A percentile compares a stretch with the other conserved stretches of the same genome.
Conservation (phyloP, 2,329 filamentous ascomycete genomes). For the Macrophomina tecta region DNA sequence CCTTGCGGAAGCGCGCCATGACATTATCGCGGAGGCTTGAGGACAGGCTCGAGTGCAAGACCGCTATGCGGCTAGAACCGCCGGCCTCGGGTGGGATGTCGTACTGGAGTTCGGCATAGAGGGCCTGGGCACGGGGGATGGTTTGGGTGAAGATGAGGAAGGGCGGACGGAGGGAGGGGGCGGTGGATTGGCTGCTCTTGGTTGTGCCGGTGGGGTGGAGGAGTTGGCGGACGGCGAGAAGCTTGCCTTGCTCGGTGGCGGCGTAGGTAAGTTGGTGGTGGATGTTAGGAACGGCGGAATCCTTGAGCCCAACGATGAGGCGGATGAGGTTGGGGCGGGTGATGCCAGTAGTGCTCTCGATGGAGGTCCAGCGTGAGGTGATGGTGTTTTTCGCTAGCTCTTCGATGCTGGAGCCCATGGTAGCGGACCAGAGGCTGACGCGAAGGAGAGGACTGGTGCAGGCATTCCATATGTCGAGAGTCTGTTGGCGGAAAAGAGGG, state of each 20-base stretch:
- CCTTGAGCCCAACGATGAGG: conserved; percentile 93
- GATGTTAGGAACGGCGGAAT: conserved; percentile 92
- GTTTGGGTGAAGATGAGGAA: conserved; percentile 97
- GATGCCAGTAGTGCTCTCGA: conserved; percentile 42
- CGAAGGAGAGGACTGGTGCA: conserved; percentile 74
- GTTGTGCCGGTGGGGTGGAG: conserved; percentile 74
- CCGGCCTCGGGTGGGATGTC: conserved; percentile 91
- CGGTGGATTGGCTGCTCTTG: conserved; percentile 49
- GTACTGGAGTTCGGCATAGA: conserved; percentile 89
- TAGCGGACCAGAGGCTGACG: conserved; percentile 91
- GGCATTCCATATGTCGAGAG: conserved; percentile 79
- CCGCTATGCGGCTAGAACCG: conserved; percentile 81
- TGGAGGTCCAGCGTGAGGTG: conserved; percentile 42
- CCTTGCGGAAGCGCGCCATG: conserved; percentile 87
- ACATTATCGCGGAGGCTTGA: conserved; percentile 76
- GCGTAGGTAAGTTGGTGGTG: conserved; percentile 88
- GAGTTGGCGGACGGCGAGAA: conserved; percentile 87
- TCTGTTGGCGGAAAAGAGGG: conserved; percentile 87
- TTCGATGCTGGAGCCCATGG: conserved; percentile 94
- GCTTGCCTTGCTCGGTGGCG: conserved; percentile 90
- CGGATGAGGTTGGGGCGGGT: conserved; percentile 66
- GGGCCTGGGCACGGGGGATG: conserved; percentile 84
- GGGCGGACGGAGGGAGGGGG: conserved; percentile 72
- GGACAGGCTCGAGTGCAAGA: conserved; percentile 85
- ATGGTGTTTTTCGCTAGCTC: conserved; percentile 74